phyloP scores from a whole-genome alignment of 2,329 filamentous ascomycete genomes.

The Ophiostoma pallidulum region DNA sequence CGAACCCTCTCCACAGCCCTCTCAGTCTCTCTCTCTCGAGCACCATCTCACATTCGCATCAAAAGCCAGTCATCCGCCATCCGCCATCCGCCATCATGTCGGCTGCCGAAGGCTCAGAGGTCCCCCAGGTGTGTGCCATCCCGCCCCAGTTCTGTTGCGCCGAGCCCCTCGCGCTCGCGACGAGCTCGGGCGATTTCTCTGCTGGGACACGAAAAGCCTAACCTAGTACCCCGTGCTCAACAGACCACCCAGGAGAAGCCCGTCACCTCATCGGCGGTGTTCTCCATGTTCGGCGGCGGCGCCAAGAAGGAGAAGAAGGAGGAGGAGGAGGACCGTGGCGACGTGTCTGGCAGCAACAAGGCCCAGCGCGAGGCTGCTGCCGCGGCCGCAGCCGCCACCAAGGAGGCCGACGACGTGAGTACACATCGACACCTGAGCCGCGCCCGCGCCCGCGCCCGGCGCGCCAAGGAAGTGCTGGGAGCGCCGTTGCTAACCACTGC shows the following conservation, averaged over 20 bases:
- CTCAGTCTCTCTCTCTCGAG: neutral
- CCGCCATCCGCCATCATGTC: conserved; percentile 27
- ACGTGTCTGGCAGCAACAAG: conserved; percentile 83
- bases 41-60: neutral
- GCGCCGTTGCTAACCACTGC: neutral
- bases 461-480: no score
- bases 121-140: conserved; percentile 7
- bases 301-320: conserved; percentile 95
- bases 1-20: neutral
- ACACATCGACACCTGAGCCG: no score
- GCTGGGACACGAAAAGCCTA: neutral
- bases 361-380: conserved; percentile 57
- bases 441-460: no score
- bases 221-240: neutral
- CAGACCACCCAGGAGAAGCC: conserved; percentile 26
- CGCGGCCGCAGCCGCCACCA: conserved; percentile 42
- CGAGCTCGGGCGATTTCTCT: neutral
- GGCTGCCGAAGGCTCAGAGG: conserved; percentile 25
- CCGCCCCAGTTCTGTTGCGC: neutral
- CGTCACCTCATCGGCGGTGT: conserved; percentile 59
- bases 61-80: no score
- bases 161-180: no score
- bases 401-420: conserved; percentile 47
- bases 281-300: conserved; percentile 98
- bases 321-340: conserved; percentile 69